phyloP scores from a whole-genome alignment of 108 stramenopile genomes.

The Skeletonema menzelii region DNA sequence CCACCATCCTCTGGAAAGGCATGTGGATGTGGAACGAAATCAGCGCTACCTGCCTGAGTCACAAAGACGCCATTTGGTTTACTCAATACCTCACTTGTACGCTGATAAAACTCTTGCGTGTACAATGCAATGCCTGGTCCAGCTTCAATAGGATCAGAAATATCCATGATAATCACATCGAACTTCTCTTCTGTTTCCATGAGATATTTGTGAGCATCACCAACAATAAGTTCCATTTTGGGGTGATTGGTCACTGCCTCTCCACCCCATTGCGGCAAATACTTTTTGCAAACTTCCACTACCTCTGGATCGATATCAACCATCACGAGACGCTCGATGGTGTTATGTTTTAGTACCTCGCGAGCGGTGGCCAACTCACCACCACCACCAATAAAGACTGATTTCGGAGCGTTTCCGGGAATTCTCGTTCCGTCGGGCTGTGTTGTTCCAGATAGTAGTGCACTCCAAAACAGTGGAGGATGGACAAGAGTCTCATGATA shows the following conservation, averaged over 20 bases:
- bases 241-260: conserved; percentile 62
- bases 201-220: conserved; percentile 72
- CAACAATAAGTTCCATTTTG: conserved; percentile 67
- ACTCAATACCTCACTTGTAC: conserved; percentile 50
- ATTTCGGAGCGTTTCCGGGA: conserved; percentile 49
- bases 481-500: conserved; percentile 90
- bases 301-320: conserved; percentile 86
- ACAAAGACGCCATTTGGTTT: conserved; percentile 72
- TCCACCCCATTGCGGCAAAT: conserved; percentile 87
- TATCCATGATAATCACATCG: conserved; percentile 89
- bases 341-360: conserved; percentile 74
- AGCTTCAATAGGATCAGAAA: conserved; percentile 89
- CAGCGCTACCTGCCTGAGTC: conserved; percentile 78
- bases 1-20: conserved; percentile 50
- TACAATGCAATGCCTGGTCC: conserved; percentile 92
- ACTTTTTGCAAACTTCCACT: conserved; percentile 69
- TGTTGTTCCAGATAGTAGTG: conserved; percentile 16
- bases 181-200: conserved; percentile 56
- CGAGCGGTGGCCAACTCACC: conserved; percentile 89
- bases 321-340: conserved; percentile 87
- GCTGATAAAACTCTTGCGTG: conserved; percentile 89
- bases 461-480: conserved; percentile 66
- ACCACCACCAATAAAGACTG: conserved; percentile 87
- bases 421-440: not conserved
- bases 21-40: conserved; percentile 51